phyloP scores from a whole-genome alignment of 2,329 filamentous ascomycete genomes.

The Aspergillus pseudoglaucus region DNA sequence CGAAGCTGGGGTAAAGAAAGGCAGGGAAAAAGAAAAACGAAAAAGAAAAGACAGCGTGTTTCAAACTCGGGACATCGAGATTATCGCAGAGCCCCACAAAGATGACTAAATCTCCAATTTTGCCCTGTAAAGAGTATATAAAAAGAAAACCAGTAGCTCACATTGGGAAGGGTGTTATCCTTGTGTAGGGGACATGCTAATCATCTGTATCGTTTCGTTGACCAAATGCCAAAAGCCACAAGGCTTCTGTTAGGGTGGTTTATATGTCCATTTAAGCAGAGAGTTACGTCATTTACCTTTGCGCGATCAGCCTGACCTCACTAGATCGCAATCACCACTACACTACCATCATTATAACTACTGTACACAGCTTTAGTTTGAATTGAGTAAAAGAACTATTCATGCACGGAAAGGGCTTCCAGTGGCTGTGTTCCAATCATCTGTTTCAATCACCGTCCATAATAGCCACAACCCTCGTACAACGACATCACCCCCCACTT shows the following conservation, averaged over 20 bases:
- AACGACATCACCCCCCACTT: background rate
- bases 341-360: background rate
- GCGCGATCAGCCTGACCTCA: background rate
- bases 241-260: too few relatives aligned
- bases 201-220: slow-evolving; percentile 62
- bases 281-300: background rate
- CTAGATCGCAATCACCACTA: background rate
- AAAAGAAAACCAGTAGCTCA: too few relatives aligned
- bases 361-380: background rate
- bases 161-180: too few relatives aligned
- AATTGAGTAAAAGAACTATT: background rate
- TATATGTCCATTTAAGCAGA: background rate
- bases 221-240: too few relatives aligned
- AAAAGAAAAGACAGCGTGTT: too few relatives aligned
- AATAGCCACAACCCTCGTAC: slow-evolving; percentile 2
- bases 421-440: background rate
- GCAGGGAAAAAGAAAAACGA: too few relatives aligned
- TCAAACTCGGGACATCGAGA: too few relatives aligned
- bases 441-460: background rate
- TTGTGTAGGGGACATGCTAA: slow-evolving; percentile 73
- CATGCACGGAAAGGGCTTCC: background rate
- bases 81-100: too few relatives aligned
- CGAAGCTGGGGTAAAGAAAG: too few relatives aligned
- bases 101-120: too few relatives aligned
- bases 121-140: too few relatives aligned